Evolutionary conservation across 106 monocot genomes (phyloP).

Genomic region (Alisma plantagoaquatica): DNA sequence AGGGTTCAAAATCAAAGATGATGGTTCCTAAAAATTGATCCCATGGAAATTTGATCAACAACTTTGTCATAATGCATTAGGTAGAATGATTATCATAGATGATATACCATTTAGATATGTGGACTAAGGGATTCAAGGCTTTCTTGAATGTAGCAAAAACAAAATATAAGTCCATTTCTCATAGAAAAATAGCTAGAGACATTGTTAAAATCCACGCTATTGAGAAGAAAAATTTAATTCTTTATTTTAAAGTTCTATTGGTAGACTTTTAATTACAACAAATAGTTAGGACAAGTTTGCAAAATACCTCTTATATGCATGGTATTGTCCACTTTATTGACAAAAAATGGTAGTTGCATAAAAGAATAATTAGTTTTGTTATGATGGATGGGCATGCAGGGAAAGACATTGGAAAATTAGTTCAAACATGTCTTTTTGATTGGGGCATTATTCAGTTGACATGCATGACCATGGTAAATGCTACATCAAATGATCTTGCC

Average conservation of each 20-base stretch:
- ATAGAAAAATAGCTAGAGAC: neutral
- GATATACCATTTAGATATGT: neutral
- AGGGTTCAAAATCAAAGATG: neutral
- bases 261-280: neutral
- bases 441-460: neutral
- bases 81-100: neutral
- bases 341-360: neutral
- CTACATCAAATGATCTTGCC: neutral
- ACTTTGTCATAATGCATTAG: neutral
- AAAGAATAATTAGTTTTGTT: neutral
- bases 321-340: neutral
- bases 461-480: neutral
- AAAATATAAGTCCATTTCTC: neutral
- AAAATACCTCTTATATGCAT: neutral
- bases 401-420: neutral
- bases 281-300: neutral
- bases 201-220: neutral
- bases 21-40: neutral
- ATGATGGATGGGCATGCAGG: neutral
- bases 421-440: neutral
- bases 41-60: neutral
- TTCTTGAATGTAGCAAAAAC: neutral
- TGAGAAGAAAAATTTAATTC: neutral
- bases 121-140: neutral
- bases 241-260: neutral